Evolutionary conservation across 2,329 filamentous ascomycete genomes (phyloP).

Genomic region (Raffaelea ambrosiae): DNA sequence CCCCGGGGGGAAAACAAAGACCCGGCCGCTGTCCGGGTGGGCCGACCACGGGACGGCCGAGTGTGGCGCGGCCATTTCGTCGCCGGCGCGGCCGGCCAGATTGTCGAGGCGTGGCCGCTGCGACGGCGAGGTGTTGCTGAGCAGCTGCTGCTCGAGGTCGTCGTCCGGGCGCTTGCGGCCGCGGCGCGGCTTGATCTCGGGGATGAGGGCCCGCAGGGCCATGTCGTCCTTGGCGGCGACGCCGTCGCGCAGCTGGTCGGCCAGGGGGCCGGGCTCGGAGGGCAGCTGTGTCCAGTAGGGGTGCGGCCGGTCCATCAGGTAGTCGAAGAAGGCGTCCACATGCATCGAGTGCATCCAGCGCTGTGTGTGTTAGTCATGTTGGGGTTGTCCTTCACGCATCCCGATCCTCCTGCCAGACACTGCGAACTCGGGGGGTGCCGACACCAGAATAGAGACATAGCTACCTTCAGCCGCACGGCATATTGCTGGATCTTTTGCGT

Average conservation of each 20-base stretch:
- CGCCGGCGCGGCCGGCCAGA: slow-evolving; percentile 10
- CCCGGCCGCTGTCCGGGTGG: slow-evolving; percentile 30
- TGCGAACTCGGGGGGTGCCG: no score
- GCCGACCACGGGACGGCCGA: slow-evolving; percentile 27
- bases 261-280: slow-evolving; percentile 50
- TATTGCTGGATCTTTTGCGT: slow-evolving; percentile 94
- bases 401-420: no score
- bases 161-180: slow-evolving; percentile 58
- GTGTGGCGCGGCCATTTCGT: no score
- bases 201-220: slow-evolving; percentile 73
- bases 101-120: slow-evolving; percentile 51
- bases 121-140: slow-evolving; percentile 31
- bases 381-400: no score
- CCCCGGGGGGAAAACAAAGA: slow-evolving; percentile 26
- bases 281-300: slow-evolving; percentile 75
- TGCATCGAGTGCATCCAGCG: slow-evolving; percentile 98
- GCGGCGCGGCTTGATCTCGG: slow-evolving; percentile 59
- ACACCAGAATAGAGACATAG: no score
- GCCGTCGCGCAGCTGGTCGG: slow-evolving; percentile 64
- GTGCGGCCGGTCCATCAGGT: slow-evolving; percentile 68
- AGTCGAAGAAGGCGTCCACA: slow-evolving; percentile 90
- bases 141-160: slow-evolving; percentile 31
- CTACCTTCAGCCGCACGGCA: slow-evolving; percentile 80
- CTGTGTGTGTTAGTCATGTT: slow-evolving; percentile 27
- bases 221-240: slow-evolving; percentile 83